Base-by-base conservation (phyloP, 345 rosid species). In the Combretum micranthum region DNA sequence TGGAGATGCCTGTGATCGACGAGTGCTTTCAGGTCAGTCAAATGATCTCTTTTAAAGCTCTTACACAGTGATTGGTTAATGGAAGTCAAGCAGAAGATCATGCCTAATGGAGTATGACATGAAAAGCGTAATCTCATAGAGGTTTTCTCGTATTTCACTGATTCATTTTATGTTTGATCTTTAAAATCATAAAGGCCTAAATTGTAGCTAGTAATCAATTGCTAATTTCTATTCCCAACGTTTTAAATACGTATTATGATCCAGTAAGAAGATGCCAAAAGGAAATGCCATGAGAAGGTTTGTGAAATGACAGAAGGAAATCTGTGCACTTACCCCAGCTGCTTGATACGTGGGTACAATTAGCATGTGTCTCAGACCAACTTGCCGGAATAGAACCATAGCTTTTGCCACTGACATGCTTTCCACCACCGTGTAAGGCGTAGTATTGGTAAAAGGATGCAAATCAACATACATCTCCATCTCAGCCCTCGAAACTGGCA, bases 361-460 rank as follows among this genome's bases (percentile, higher is more conserved):
- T 53, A 85, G 82, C 85, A 88, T 42, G 60, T 91, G 98, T 4
- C 98, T 68, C 12, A 83, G 90, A 23, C 88, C 98, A 18, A 84
- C 81, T 75, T 69, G 85, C 66, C 98, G 62, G 78, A 88, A 91
- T 18, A 88, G 80, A 60, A 91, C 88, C 76, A 82, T 50, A 47
- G 98, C 96, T 74, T 88, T 91, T n/a, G 90, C 96, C 48, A 86
- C 96, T 3, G 96, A 88, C 84, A 82, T 81, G 77, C 81, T 86
- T 64, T 88, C 96, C 75, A 84, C 64, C 52, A 88, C 98, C 0
- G 92, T 85, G 74, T 76, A 86, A 52, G 98, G 96, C 1, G 95
- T 85, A 61, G 95, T 79, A 76, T 91, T 91, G 57, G 90, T 78
- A 10, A 91, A 82, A 60, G 96, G 92, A 82, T 85, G 98, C 62